Percentiles rank a stretch among this genome's conserved stretches.
Evolutionary conservation across 331 rosid species (phyloP).

Genomic region (Dryas integrifolia): DNA sequence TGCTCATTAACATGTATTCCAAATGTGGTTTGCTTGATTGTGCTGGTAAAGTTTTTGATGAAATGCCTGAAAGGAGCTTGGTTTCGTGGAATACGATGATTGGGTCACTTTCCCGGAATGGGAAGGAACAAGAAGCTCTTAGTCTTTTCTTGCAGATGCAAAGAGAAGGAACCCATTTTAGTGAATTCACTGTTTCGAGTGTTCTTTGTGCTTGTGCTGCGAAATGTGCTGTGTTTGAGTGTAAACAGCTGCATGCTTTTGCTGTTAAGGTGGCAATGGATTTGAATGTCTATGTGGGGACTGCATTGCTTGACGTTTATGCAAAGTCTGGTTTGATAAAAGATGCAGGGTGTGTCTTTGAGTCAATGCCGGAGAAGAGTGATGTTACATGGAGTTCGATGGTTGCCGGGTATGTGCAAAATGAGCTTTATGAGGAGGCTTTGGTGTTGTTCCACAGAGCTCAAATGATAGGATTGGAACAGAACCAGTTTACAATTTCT

Average conservation of each 20-base stretch:
- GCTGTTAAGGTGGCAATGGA: slow-evolving; percentile 57
- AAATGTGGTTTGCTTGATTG: slow-evolving; percentile 52
- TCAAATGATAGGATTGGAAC: slow-evolving; percentile 41
- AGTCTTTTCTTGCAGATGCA: slow-evolving; percentile 54
- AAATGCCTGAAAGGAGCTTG: slow-evolving; percentile 67
- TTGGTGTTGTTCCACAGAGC: slow-evolving; percentile 58
- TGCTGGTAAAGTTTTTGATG: slow-evolving; percentile 55
- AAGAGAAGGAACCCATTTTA: slow-evolving; percentile 57
- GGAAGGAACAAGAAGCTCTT: slow-evolving; percentile 59
- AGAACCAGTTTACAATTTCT: slow-evolving; percentile 60
- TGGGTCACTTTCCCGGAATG: slow-evolving; percentile 59
- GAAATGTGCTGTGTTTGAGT: slow-evolving; percentile 49
- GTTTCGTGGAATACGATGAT: slow-evolving; percentile 86
- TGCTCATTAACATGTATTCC: slow-evolving; percentile 69
- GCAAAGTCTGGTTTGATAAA: slow-evolving; percentile 62
- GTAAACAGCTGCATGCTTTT: slow-evolving; percentile 72
- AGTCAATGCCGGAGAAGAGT: slow-evolving; percentile 60
- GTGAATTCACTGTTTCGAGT: slow-evolving; percentile 81
- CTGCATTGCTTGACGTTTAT: slow-evolving; percentile 75
- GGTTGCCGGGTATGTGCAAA: slow-evolving; percentile 70
- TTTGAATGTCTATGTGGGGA: slow-evolving; percentile 74
- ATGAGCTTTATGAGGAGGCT: slow-evolving; percentile 63
- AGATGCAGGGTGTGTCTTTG: slow-evolving; percentile 57
- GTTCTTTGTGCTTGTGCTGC: slow-evolving; percentile 73
- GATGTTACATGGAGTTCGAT: slow-evolving; percentile 91